Evolutionary conservation across 139 green algal genomes (phyloP).

Genomic region (Chlamydomonas eustigma): DNA sequence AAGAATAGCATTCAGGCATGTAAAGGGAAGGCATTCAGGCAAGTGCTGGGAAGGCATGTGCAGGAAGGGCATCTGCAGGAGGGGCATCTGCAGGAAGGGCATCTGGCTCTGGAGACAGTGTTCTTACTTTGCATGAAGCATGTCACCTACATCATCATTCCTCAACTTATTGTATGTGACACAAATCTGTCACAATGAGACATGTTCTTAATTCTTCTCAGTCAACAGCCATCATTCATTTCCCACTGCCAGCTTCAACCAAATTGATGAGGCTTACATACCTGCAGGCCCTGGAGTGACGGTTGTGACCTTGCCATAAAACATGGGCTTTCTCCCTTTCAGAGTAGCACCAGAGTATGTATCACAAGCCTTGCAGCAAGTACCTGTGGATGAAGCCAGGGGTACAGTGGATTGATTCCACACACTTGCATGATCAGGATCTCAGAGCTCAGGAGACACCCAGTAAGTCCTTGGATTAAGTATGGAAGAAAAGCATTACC

Average conservation of each 20-base stretch:
- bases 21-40: background rate
- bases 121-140: background rate
- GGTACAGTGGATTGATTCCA: no score
- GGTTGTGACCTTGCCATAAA: conserved; percentile 12
- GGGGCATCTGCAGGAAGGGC: no score
- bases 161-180: background rate
- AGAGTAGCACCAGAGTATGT: background rate
- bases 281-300: conserved; percentile 8
- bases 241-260: background rate
- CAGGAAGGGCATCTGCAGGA: no score
- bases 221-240: background rate
- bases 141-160: background rate
- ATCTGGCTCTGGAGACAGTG: no score
- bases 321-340: background rate
- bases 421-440: no score
- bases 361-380: conserved; percentile 9
- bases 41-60: no score
- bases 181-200: background rate
- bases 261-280: background rate
- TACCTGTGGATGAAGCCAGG: background rate
- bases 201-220: background rate
- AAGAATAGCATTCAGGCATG: background rate
- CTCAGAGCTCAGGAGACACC: no score
- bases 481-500: no score
- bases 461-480: no score